A percentile compares a stretch with the other conserved stretches of the same genome.
Conservation (phyloP, 306 rosid genomes). For the Delonix regia region DNA sequence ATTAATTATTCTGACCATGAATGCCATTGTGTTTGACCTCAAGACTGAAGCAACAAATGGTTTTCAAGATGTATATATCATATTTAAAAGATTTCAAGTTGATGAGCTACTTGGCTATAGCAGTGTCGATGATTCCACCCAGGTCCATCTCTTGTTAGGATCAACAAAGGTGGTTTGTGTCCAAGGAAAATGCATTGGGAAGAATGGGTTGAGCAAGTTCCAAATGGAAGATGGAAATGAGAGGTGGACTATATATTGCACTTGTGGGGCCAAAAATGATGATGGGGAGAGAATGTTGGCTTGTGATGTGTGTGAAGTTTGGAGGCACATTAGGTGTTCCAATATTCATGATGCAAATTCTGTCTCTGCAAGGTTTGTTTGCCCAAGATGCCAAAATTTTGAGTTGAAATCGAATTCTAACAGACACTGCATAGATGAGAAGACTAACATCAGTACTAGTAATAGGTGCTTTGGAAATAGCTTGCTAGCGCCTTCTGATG, state of each 20-base stretch:
- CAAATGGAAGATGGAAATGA: conserved; percentile 92
- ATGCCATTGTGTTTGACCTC: conserved; percentile 69
- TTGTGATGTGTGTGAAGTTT: conserved; percentile 83
- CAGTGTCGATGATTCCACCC: conserved; percentile 74
- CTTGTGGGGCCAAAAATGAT: conserved; percentile 90
- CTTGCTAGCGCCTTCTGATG: conserved; percentile 50
- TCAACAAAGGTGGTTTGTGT: conserved; percentile 52
- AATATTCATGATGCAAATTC: conserved; percentile 67
- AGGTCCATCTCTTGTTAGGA: conserved; percentile 63
- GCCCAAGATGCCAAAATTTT: conserved; percentile 60
- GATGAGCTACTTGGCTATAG: conserved; percentile 70
- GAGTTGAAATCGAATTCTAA: conserved; percentile 35
- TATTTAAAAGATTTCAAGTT: conserved; percentile 70
- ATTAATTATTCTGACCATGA: conserved; percentile 56
- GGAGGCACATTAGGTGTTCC: conserved; percentile 91
- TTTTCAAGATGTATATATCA: conserved; percentile 81
- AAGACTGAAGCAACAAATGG: conserved; percentile 76
- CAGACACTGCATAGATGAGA: conserved; percentile 61
- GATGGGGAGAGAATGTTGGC: conserved; percentile 99
- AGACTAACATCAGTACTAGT: conserved; percentile 43
- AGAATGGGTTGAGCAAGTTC: conserved; percentile 66
- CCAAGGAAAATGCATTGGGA: conserved; percentile 73
- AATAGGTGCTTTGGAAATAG: conserved; percentile 47
- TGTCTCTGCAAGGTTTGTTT: conserved; percentile 76
- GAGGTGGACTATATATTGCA: conserved; percentile 96